Evolutionary conservation across 257 asterid species (phyloP).

Genomic region (Solanum pinnatisectum): DNA sequence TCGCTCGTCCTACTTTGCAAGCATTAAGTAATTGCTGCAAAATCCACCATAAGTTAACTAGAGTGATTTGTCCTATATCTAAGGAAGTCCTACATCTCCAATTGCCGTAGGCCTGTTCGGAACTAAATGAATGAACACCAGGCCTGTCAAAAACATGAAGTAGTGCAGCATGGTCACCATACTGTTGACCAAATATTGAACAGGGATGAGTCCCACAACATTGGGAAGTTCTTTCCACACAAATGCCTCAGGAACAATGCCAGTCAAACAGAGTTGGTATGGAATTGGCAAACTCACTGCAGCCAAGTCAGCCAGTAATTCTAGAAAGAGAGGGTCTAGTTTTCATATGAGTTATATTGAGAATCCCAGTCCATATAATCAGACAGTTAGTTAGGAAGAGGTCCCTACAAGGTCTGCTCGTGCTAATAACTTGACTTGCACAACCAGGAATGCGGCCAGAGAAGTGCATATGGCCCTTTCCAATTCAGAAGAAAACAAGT

Average conservation of each 20-base stretch:
- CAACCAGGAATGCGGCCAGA: background rate
- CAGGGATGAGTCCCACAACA: background rate
- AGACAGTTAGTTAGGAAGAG: background rate
- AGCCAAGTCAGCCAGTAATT: background rate
- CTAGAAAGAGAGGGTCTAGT: background rate
- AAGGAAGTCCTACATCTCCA: background rate
- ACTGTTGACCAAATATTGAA: background rate
- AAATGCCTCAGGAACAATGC: background rate
- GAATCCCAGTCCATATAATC: background rate
- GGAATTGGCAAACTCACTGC: background rate
- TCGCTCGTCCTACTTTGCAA: background rate
- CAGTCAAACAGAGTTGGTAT: background rate
- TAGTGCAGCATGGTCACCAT: background rate
- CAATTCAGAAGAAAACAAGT: background rate
- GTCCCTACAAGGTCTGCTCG: background rate
- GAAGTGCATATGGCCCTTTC: background rate
- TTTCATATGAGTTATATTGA: background rate
- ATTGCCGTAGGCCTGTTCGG: background rate
- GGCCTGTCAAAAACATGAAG: background rate
- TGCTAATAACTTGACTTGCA: background rate
- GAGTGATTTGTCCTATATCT: background rate
- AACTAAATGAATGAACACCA: background rate
- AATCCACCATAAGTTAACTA: background rate
- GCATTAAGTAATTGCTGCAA: background rate
- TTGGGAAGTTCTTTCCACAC: background rate